A percentile compares a stretch with the other conserved stretches of the same genome.
Evolutionary conservation across 2,329 filamentous ascomycete species (phyloP).

Genomic region (Chaetomium sp.): DNA sequence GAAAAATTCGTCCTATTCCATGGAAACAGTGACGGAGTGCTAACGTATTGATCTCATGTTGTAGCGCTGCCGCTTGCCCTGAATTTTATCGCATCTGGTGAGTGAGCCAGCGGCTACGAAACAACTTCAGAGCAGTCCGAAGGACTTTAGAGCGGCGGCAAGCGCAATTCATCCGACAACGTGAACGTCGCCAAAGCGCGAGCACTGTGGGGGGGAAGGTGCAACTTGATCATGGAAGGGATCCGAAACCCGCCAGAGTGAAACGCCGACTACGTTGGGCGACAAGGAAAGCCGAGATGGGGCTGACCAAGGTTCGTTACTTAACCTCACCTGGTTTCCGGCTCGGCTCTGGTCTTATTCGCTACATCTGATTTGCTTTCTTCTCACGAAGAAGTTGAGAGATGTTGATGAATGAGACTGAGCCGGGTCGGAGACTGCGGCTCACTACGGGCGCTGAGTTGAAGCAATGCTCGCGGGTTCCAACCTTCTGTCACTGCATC

Average conservation of each 20-base stretch:
- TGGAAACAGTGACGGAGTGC: constrained; percentile 9
- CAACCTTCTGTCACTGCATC: constrained; percentile 37
- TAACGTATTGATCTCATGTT: constrained; percentile 25
- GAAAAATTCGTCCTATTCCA: neutral
- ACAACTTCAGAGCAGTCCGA: constrained; percentile 19
- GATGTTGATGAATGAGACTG: constrained; percentile 13
- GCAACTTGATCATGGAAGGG: constrained; percentile 21
- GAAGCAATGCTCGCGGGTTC: constrained; percentile 41
- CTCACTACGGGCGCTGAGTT: constrained; percentile 84
- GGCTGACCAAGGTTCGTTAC: constrained; percentile 34
- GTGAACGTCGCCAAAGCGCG: constrained; percentile 6
- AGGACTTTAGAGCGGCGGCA: constrained; percentile 59
- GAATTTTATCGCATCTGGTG: constrained; percentile 88
- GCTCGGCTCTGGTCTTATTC: neutral
- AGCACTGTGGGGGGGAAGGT: neutral
- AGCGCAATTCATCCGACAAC: constrained; percentile 10
- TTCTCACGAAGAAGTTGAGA: too few species aligned
- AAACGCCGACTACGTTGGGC: neutral
- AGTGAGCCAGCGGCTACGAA: constrained; percentile 44
- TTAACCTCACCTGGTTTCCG: constrained; percentile 26
- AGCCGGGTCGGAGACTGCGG: constrained; percentile 39
- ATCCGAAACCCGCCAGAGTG: neutral
- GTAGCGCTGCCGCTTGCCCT: constrained; percentile 72
- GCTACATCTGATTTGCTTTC: too few species aligned
- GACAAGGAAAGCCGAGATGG: constrained; percentile 4